Evolutionary conservation across 176 grass and related monocot species (phyloP), one percentile per base, ranked within the genome.

Genomic region (Stipa capillata): DNA sequence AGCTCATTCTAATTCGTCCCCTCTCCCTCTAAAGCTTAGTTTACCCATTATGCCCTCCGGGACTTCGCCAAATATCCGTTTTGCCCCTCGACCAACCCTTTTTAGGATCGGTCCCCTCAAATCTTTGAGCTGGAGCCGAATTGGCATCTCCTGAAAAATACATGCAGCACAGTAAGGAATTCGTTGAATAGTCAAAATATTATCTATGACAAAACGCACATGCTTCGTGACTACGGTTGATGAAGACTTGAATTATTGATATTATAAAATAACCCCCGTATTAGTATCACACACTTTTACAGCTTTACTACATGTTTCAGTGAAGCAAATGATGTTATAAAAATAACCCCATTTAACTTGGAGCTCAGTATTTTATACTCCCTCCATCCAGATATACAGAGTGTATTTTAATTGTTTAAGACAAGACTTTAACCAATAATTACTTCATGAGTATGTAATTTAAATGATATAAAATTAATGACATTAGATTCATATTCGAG

Each of bases 61-160:
- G 7, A 1, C 20, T 2, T 1, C 1, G 0, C 3, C 18, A 4
- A 79, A 74, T 74, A 8, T 21, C 86, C 40, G 4, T 55, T 18
- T 12, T 59, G 31, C 75, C 86, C 52, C 59, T 36, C 14, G 10
- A 15, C 72, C 42, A 62, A 34, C 33, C 24, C 20, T 34, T 75
- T 21, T 60, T 8, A n/a, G 40, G 48, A 20, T 18, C 24, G 79
- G 85, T 78, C 65, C 85, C 79, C 56, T 40, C 65, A 78, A 53
- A 78, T 79, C 68, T 84, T 69, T 49, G 86, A 45, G 31, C 51
- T 74, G 67, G 74, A 74, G 58, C 47, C 48, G 31, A 79, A 10
- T 33, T 49, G 67, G 58, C 67, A 15, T 79, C 86, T 66, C 66
- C 69, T 68, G 58, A 65, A 33, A 58, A 79, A 59, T 16, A 28